These are phyloP conservation scores for Lodderomyces margitis DNA, from an alignment of 1,139 yeast species.

Conservation along the genomic window DNA sequence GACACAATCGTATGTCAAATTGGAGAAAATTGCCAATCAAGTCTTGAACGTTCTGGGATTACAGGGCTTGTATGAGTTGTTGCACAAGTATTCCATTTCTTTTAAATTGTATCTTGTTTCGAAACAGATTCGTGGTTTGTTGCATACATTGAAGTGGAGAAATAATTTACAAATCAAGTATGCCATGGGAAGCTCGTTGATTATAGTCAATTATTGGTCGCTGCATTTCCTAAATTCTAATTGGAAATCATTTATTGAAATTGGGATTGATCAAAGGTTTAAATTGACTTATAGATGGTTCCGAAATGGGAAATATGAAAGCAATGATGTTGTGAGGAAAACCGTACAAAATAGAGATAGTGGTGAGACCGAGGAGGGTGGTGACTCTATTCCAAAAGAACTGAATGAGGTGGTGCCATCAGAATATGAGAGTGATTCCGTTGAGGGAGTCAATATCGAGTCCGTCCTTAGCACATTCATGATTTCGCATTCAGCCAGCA, in stretches of 20 bases:
- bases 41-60: conserved; percentile 54
- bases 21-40: conserved; percentile 59
- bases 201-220: conserved; percentile 72
- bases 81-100: conserved; percentile 70
- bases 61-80: conserved; percentile 59
- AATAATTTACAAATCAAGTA: conserved; percentile 66
- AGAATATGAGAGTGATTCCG: conserved; percentile 1
- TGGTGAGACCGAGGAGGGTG: not conserved
- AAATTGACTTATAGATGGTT: conserved; percentile 67
- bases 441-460: conserved; percentile 37
- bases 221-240: conserved; percentile 36
- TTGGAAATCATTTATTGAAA: conserved; percentile 55
- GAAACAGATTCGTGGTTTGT: conserved; percentile 56
- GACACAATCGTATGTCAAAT: conserved; percentile 34
- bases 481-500: conserved; percentile 38
- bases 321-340: conserved; percentile 21
- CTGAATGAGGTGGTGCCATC: not conserved
- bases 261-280: conserved; percentile 58
- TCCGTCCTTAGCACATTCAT: conserved; percentile 32
- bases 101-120: conserved; percentile 72
- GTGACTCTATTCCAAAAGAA: not conserved
- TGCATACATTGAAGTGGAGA: conserved; percentile 58
- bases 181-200: conserved; percentile 58
- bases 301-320: conserved; percentile 47
- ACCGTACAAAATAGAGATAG: conserved; percentile 8